These are phyloP conservation scores for Nigrograna mackinnonii DNA, from an alignment of 2,329 filamentous ascomycete species.

Conservation along the genomic window DNA sequence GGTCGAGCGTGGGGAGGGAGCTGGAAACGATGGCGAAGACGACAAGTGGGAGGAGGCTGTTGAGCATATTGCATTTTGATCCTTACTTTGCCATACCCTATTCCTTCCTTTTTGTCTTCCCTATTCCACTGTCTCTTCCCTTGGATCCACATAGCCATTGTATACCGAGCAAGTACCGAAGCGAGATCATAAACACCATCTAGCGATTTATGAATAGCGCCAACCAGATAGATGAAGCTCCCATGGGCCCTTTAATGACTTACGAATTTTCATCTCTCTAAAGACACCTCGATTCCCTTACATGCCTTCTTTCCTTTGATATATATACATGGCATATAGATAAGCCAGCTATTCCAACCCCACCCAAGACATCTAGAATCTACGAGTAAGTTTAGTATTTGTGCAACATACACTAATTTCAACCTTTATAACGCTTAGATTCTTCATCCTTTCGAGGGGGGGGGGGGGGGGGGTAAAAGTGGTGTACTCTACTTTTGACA, in stretches of 20 bases:
- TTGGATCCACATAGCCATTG: not conserved
- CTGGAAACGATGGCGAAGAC: constrained; percentile 3
- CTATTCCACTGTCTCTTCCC: not conserved
- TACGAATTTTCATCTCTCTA: too few species aligned
- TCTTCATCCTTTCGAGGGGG: too few species aligned
- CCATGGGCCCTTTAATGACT: too few species aligned
- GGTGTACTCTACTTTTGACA: not conserved
- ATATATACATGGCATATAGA: too few species aligned
- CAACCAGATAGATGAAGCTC: not conserved
- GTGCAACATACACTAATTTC: not conserved
- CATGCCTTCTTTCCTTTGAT: too few species aligned
- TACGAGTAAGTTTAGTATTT: not conserved
- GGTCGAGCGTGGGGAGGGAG: not conserved
- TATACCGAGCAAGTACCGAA: not conserved
- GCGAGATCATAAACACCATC: not conserved
- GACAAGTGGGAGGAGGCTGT: constrained; percentile 13
- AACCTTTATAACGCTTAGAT: too few species aligned
- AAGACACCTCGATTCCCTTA: too few species aligned
- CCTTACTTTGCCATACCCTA: too few species aligned
- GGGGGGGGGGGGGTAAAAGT: not conserved
- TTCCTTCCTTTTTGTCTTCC: not conserved
- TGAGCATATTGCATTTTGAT: not conserved
- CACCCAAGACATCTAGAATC: too few species aligned
- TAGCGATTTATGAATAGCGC: not conserved
- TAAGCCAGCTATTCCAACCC: too few species aligned